Evolutionary conservation across 352 stramenopile genomes (phyloP).

Genomic region (Globisporangium camurandrum): DNA sequence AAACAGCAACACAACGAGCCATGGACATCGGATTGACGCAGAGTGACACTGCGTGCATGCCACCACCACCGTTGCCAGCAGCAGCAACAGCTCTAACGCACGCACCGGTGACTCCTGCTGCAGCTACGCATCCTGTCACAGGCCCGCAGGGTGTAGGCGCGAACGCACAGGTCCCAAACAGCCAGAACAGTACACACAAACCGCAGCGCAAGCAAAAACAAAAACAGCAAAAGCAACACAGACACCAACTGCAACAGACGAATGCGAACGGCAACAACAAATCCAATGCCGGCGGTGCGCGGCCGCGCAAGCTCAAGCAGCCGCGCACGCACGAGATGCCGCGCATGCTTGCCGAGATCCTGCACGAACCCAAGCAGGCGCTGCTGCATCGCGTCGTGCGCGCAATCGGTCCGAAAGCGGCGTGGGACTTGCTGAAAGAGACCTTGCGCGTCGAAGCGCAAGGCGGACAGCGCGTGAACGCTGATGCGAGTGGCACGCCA

Average conservation of each 20-base stretch:
- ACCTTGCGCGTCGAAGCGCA: conserved; percentile 59
- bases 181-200: background rate
- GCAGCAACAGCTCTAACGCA: too few relatives aligned
- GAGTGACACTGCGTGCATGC: too few relatives aligned
- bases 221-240: conserved; percentile 8
- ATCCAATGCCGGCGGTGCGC: too few relatives aligned
- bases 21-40: too few relatives aligned
- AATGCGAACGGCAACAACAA: conserved; percentile 2
- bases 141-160: background rate
- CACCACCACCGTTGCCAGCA: too few relatives aligned
- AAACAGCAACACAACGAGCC: too few relatives aligned
- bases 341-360: conserved; percentile 36
- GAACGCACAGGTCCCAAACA: background rate
- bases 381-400: conserved; percentile 69
- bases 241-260: background rate
- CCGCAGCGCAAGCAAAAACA: background rate
- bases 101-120: too few relatives aligned
- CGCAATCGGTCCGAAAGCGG: conserved; percentile 43
- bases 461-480: conserved; percentile 47
- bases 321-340: conserved; percentile 48
- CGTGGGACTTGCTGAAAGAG: conserved; percentile 58
- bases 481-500: conserved; percentile 32
- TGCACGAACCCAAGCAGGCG: conserved; percentile 62
- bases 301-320: conserved; percentile 24
- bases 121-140: too few relatives aligned